These are phyloP conservation scores for Leccinum subrobustum DNA, from an alignment of 1,284 basidiomycete species.

Conservation along the genomic window DNA sequence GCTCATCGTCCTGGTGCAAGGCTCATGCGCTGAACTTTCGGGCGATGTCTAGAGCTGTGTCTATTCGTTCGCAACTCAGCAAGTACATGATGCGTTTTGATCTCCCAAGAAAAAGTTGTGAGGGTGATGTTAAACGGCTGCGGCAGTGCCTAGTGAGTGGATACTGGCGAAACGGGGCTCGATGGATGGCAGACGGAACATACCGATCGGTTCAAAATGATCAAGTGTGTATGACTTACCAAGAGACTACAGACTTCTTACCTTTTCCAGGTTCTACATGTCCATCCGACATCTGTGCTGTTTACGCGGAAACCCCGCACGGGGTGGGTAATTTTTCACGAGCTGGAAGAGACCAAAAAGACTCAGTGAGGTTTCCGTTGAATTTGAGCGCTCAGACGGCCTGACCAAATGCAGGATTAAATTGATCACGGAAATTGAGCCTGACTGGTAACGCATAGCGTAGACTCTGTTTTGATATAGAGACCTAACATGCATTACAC, in stretches of 20 bases:
- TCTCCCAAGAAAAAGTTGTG: conserved; percentile 75
- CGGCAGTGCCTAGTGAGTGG: conserved; percentile 87
- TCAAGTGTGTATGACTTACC: conserved; percentile 48
- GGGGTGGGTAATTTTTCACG: conserved; percentile 94
- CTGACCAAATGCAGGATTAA: conserved; percentile 41
- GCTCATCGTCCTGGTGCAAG: conserved; percentile 87
- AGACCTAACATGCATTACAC: conserved; percentile 3
- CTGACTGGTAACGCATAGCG: conserved; percentile 47
- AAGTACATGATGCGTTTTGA: conserved; percentile 91
- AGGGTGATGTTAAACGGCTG: conserved; percentile 78
- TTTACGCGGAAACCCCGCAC: conserved; percentile 90
- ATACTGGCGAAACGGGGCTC: conserved; percentile 92
- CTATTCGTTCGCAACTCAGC: conserved; percentile 88
- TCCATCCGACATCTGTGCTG: conserved; percentile 92
- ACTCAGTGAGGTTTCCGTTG: conserved; percentile 56
- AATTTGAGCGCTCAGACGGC: neutral
- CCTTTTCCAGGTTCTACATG: conserved; percentile 66
- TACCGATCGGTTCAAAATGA: conserved; percentile 84
- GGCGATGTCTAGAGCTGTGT: conserved; percentile 88
- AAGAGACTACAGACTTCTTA: neutral
- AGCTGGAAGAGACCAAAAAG: conserved; percentile 95
- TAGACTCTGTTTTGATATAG: neutral
- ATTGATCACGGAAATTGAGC: conserved; percentile 57
- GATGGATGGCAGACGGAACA: conserved; percentile 86
- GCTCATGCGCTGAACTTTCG: conserved; percentile 91